Conservation (phyloP, 305 asterid species). For the Ilex paraguariensis region DNA sequence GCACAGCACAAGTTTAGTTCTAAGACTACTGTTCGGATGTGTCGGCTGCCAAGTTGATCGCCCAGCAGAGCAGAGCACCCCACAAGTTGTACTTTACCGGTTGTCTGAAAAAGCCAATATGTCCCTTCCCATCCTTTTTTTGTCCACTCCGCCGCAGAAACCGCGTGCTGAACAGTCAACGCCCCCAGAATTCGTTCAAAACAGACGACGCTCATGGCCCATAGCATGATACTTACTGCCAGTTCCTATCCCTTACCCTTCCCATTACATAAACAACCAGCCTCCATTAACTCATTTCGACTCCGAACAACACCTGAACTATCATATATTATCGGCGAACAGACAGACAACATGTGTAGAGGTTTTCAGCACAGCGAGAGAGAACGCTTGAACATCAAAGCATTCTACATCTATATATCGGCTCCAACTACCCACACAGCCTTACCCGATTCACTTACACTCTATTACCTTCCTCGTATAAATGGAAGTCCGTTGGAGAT, state of each 20-base stretch:
- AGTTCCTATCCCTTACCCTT: not conserved
- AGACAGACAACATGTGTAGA: slow-evolving; percentile 43
- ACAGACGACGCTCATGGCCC: slow-evolving; percentile 17
- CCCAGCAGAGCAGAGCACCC: no score
- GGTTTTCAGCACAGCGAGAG: slow-evolving; percentile 47
- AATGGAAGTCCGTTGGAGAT: slow-evolving; percentile 47
- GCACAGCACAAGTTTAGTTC: no score
- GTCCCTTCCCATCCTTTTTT: no score
- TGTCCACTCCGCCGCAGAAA: not conserved
- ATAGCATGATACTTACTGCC: not conserved
- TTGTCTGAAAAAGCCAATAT: no score
- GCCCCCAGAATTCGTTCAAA: slow-evolving; percentile 28
- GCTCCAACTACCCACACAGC: slow-evolving; percentile 8
- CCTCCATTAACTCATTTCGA: not conserved
- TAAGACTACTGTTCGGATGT: no score
- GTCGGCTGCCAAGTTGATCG: no score
- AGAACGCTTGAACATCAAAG: slow-evolving; percentile 43
- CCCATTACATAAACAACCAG: slow-evolving; percentile 6
- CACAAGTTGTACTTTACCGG: no score
- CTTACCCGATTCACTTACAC: slow-evolving; percentile 44
- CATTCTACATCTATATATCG: slow-evolving; percentile 42
- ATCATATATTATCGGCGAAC: no score
- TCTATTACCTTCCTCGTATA: slow-evolving; percentile 62
- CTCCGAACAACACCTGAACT: no score
- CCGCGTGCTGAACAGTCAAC: slow-evolving; percentile 19